Base-by-base conservation (phyloP, 169 alveolate genomes). In the Plasmodium inui region DNA sequence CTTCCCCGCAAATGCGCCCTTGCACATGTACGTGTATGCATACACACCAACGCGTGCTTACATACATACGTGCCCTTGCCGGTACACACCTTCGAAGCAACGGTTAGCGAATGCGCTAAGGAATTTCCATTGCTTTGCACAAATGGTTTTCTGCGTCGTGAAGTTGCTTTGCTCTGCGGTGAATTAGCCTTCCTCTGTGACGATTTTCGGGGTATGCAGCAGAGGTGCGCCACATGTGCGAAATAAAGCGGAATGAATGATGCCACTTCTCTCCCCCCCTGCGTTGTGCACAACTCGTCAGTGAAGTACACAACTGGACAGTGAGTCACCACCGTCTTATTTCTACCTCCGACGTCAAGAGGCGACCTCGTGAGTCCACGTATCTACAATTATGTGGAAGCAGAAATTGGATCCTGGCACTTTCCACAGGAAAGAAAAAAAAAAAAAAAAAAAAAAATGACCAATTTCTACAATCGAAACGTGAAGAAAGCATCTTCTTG, bases 201-300 rank as follows among this genome's bases (percentile, higher is more conserved):
- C 22, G 3, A 9, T 22, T 22, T 12, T 26, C 14, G 57, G 79
- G 89, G 50, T 53, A 81, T 81, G 89, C 89, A 81, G n/a, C 19
- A 81, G 19, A 53, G 89, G 89, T 81, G 89, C 89, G 89, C 55
- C 37, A 81, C 28, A 1, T 39, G 55, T 12, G 28, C 30, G 30
- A 22, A 26, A 61, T n/a, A 61, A 61, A 78, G 53, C 53, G 28
- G 71, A 3, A 19, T 26, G 44, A 78, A 19, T 19, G 14, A 22
- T 19, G 55, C 67, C 22, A 37, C 32, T 81, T 30, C 39, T 30
- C 55, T 61, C 14, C 14, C 12, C 3, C 17, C 74, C 28, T n/a
- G 30, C 32, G 14, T 2, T 61, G 32, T 19, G 74, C 34, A 61
- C 74, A 61, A n/a, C 10, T 61, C 37, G 26, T 1, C 74, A 61